Conservation (phyloP, 2,329 filamentous ascomycete species). For the Cladophialophora yegresii region DNA sequence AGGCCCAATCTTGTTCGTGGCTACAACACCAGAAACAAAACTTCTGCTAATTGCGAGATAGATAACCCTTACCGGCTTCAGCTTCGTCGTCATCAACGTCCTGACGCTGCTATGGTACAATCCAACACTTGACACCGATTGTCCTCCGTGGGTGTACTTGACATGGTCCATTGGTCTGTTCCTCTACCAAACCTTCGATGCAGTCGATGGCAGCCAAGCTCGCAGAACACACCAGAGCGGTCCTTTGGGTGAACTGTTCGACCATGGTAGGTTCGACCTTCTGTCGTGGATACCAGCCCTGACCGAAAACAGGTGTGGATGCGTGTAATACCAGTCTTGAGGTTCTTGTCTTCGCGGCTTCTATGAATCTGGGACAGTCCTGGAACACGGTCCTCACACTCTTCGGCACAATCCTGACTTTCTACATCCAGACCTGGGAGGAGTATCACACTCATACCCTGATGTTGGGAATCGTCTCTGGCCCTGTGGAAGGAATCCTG, state of each 20-base stretch:
- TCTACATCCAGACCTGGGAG: constrained; percentile 99
- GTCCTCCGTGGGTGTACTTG: constrained; percentile 91
- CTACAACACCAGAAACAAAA: background rate
- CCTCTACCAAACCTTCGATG: constrained; percentile 97
- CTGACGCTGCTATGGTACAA: constrained; percentile 94
- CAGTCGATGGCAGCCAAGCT: constrained; percentile 90
- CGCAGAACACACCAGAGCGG: constrained; percentile 89
- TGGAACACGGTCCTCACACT: constrained; percentile 84
- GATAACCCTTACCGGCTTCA: constrained; percentile 89
- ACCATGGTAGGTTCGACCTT: constrained; percentile 67
- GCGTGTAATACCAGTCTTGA: constrained; percentile 95
- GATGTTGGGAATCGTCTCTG: constrained; percentile 86
- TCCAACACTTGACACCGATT: constrained; percentile 89
- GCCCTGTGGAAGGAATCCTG: constrained; percentile 90
- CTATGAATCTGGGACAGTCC: constrained; percentile 88
- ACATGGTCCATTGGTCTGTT: constrained; percentile 88
- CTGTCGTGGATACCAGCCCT: constrained; percentile 9
- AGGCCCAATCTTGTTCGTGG: constrained; percentile 58
- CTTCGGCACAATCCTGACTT: constrained; percentile 86
- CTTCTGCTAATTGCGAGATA: constrained; percentile 37
- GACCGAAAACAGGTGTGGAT: constrained; percentile 66
- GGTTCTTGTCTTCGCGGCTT: constrained; percentile 84
- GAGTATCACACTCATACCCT: constrained; percentile 98
- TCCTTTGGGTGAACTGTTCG: constrained; percentile 92
- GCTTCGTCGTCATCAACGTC: constrained; percentile 85